These are phyloP conservation scores for Ceratobasidium sp. DNA, from an alignment of 1,284 basidiomycete genomes.

Conservation along the genomic window DNA sequence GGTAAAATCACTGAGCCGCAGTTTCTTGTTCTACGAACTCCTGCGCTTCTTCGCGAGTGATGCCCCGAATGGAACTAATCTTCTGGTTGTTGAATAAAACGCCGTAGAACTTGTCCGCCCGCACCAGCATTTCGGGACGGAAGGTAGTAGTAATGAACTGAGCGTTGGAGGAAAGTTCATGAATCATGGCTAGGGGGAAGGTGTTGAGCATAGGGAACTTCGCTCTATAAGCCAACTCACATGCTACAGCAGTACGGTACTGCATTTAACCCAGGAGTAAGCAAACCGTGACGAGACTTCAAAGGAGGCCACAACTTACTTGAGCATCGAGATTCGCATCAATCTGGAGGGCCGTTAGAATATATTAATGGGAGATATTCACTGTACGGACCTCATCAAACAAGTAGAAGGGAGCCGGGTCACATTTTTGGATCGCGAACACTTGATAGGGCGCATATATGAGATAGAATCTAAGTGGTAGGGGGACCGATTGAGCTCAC, in stretches of 20 bases:
- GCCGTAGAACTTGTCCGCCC: slow-evolving; percentile 97
- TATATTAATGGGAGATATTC: neutral
- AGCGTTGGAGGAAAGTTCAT: slow-evolving; percentile 80
- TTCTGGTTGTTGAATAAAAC: slow-evolving; percentile 98
- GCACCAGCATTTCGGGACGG: slow-evolving; percentile 93
- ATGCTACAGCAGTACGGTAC: slow-evolving; percentile 94
- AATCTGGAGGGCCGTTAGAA: slow-evolving; percentile 59
- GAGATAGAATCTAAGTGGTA: neutral
- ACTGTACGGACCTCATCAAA: slow-evolving; percentile 81
- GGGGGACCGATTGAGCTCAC: slow-evolving; percentile 55
- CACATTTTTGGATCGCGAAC: slow-evolving; percentile 98
- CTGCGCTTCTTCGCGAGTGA: slow-evolving; percentile 82
- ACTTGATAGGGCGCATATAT: slow-evolving; percentile 57
- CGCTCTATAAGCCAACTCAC: slow-evolving; percentile 57
- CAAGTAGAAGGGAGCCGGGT: slow-evolving; percentile 99
- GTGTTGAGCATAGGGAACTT: slow-evolving; percentile 1
- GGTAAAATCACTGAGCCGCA: slow-evolving; percentile 43
- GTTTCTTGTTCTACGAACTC: slow-evolving; percentile 75
- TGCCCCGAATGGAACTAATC: slow-evolving; percentile 81
- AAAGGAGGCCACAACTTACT: slow-evolving; percentile 1
- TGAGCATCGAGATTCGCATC: slow-evolving; percentile 93
- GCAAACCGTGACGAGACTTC: neutral
- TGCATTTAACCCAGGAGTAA: slow-evolving; percentile 54
- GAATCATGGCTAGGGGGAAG: slow-evolving; percentile 79
- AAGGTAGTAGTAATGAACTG: slow-evolving; percentile 99